These are phyloP conservation scores for Chimonanthus salicifolius DNA, from an alignment of 164 flowering plant genomes.

Conservation along the genomic window DNA sequence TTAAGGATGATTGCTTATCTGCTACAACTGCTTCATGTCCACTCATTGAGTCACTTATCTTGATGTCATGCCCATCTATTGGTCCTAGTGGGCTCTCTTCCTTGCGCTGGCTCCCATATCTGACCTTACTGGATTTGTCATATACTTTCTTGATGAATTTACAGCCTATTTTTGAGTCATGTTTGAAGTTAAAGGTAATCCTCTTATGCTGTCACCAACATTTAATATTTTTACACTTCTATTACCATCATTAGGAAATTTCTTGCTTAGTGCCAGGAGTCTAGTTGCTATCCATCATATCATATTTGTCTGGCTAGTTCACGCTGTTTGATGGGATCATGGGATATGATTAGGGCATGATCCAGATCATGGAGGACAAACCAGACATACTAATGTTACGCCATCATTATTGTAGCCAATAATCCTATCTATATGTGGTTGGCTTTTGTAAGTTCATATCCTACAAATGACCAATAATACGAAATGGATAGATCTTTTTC, in stretches of 20 bases:
- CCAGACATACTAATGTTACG: no score
- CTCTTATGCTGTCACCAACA: background rate
- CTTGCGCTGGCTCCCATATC: slow-evolving; percentile 44
- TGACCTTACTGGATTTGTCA: slow-evolving; percentile 83
- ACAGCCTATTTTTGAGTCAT: slow-evolving; percentile 81
- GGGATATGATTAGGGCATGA: no score
- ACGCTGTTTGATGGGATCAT: no score
- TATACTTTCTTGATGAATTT: slow-evolving; percentile 75
- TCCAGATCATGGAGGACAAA: no score
- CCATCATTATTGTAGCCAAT: no score
- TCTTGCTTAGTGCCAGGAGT: background rate
- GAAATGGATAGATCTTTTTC: no score
- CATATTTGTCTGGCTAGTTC: no score
- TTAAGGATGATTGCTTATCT: slow-evolving; percentile 81
- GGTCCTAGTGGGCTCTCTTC: slow-evolving; percentile 84
- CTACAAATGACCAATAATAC: no score
- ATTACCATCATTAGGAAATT: background rate
- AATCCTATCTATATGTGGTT: no score
- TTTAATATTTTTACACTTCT: background rate
- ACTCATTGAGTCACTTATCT: slow-evolving; percentile 61
- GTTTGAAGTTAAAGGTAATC: slow-evolving; percentile 72
- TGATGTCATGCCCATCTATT: slow-evolving; percentile 94
- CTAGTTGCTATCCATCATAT: no score
- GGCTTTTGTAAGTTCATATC: no score
- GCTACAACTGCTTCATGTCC: slow-evolving; percentile 78